Evolutionary conservation across 192 early-diverging fungal genomes (phyloP), one percentile per base, ranked within the genome.

Genomic region (Mortierella claussenii): DNA sequence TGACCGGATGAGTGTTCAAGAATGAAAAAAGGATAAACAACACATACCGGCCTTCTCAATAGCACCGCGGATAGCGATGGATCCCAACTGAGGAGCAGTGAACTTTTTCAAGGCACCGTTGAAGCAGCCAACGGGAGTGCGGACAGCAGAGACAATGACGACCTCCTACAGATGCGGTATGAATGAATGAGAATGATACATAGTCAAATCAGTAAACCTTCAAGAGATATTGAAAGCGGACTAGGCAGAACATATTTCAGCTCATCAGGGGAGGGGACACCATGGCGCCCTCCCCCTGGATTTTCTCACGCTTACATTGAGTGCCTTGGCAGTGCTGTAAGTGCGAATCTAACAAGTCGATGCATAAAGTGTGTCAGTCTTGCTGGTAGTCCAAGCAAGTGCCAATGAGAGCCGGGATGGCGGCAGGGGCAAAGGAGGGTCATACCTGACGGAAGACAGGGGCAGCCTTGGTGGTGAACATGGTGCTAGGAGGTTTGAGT

Each of bases 121-220:
- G 87, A 99, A 98, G 62, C 89, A 84, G 18, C 93, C 97, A 49
- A 97, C 93, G 33, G 97, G 95, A 11, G 97, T 98, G 65, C 97
- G 89, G 48, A 90, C 95, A 55, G 93, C 92, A 74, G 79, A 84
- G 44, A 80, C 82, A 65, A 87, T 85, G 32, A 85, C 78, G 65
- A 87, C 86, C 70, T 87, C 82, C 86, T 87, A 60, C 6, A 59
- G 37, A 45, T 40, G 37, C 37, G 37, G 37, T 13, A 40, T n/a
- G 8, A 44, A 54, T 55, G 27, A 36, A 60, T 32, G 31, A 34
- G 28, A n/a, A 46, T 54, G 28, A 53, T 8, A 10, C 15, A 23
- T 17, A 45, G 2, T 32, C 6, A 36, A 45, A n/a, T 28, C 31
- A 28, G 42, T 43, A 31, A 1, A 7, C 20, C 26, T 18, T 58